Percentiles rank a stretch among this genome's conserved stretches.
These are phyloP conservation scores for Penicillium flavigenum DNA, from an alignment of 495 filamentous ascomycete species.

Conservation along the genomic window DNA sequence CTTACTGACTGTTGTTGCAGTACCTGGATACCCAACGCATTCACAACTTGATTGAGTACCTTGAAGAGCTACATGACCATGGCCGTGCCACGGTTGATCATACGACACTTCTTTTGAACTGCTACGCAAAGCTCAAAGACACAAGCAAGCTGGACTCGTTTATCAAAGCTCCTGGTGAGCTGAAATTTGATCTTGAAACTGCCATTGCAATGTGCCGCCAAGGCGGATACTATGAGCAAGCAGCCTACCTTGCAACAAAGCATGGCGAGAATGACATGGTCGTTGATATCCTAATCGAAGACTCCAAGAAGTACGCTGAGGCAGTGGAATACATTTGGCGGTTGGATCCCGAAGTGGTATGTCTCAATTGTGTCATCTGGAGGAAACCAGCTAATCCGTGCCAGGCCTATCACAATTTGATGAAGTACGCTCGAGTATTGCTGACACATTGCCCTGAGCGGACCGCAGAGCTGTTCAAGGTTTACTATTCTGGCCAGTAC, in stretches of 20 bases:
- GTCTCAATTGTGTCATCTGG: conserved; percentile 22
- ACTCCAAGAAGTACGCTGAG: conserved; percentile 83
- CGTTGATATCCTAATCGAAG: conserved; percentile 91
- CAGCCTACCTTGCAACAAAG: conserved; percentile 90
- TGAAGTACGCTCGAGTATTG: conserved; percentile 92
- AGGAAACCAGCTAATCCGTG: not conserved
- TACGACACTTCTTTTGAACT: conserved; percentile 91
- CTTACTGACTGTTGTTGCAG: conserved; percentile 41
- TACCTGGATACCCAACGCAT: conserved; percentile 95
- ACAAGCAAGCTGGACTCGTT: conserved; percentile 93
- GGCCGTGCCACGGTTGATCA: conserved; percentile 94
- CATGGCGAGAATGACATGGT: conserved; percentile 93
- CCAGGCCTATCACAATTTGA: conserved; percentile 82
- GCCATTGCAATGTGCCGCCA: conserved; percentile 98
- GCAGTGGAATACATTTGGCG: conserved; percentile 89
- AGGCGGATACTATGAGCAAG: conserved; percentile 96
- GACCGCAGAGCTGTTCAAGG: conserved; percentile 82
- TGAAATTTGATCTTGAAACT: conserved; percentile 96
- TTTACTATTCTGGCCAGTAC: conserved; percentile 88
- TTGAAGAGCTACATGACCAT: conserved; percentile 94
- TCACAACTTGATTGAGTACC: conserved; percentile 94
- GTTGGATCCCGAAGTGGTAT: conserved; percentile 75
- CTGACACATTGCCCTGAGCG: conserved; percentile 77
- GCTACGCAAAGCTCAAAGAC: conserved; percentile 96
- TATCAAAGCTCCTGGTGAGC: conserved; percentile 90